phyloP scores from a whole-genome alignment of 306 rosid species.

The Crotalaria pallida region DNA sequence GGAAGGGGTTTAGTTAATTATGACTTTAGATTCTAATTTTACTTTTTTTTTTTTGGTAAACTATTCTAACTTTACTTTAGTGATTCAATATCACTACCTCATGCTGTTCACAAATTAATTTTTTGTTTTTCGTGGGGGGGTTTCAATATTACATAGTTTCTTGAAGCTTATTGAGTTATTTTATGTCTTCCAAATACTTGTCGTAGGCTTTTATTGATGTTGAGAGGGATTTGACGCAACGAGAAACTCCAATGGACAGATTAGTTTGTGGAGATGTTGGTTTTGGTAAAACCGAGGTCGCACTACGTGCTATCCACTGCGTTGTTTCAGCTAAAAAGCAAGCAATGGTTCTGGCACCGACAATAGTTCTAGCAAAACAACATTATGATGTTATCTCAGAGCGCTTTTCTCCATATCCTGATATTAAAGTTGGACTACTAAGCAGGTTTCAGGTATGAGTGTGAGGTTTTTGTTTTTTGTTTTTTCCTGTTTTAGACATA shows the following conservation, averaged over 20 bases:
- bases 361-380: slow-evolving; percentile 91
- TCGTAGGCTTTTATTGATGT: slow-evolving; percentile 86
- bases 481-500: background rate
- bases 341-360: slow-evolving; percentile 94
- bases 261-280: slow-evolving; percentile 98
- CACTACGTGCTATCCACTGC: slow-evolving; percentile 83
- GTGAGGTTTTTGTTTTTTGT: background rate
- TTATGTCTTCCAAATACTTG: slow-evolving; percentile 9
- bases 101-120: background rate
- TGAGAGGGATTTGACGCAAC: slow-evolving; percentile 71
- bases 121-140: background rate
- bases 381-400: slow-evolving; percentile 82
- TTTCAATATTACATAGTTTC: background rate
- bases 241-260: slow-evolving; percentile 95
- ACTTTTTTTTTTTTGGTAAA: too few relatives aligned
- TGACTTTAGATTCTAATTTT: slow-evolving; percentile 1
- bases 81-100: background rate
- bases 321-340: slow-evolving; percentile 87
- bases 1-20: background rate
- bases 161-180: slow-evolving; percentile 19
- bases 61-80: slow-evolving; percentile 8
- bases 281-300: slow-evolving; percentile 98
- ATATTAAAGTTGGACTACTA: slow-evolving; percentile 67
- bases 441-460: slow-evolving; percentile 91
- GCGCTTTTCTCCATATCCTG: slow-evolving; percentile 64